Percentiles rank a stretch among this genome's conserved stretches.
These are phyloP conservation scores for Myochromella boudieri DNA, from an alignment of 768 basidiomycete genomes.

Conservation along the genomic window DNA sequence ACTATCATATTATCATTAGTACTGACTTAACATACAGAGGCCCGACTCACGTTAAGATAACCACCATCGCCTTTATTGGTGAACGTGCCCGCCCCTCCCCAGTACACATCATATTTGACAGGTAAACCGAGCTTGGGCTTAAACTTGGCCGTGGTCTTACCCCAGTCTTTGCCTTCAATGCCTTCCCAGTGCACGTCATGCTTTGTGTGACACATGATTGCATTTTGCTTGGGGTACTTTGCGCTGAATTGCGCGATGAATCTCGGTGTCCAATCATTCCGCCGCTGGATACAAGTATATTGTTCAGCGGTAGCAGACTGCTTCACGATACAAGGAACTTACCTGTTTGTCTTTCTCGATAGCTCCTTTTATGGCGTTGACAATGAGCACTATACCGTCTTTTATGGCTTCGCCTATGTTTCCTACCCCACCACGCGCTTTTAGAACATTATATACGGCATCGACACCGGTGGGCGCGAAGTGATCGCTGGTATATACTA, in stretches of 20 bases:
- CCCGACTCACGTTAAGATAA: conserved; percentile 5
- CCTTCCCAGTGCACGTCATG: not conserved
- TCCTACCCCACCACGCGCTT: not conserved
- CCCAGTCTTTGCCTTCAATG: not conserved
- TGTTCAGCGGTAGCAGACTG: not conserved
- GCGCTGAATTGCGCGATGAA: no score
- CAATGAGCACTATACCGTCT: not conserved
- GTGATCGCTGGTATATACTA: no score
- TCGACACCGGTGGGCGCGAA: no score
- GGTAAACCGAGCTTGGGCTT: not conserved
- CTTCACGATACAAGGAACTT: not conserved
- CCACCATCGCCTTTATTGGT: conserved; percentile 9
- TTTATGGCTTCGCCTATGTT: not conserved
- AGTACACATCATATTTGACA: conserved; percentile 4
- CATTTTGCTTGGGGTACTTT: not conserved
- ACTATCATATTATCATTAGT: not conserved
- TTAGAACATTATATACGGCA: not conserved
- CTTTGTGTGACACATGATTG: not conserved
- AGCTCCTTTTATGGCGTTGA: not conserved
- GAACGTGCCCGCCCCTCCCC: conserved; percentile 1
- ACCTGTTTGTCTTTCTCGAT: not conserved
- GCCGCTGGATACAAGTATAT: not conserved
- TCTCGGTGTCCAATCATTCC: not conserved
- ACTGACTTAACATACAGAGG: not conserved
- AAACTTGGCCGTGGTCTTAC: not conserved